phyloP scores from a whole-genome alignment of 1,139 yeast genomes.

The Suhomyces kunorum region DNA sequence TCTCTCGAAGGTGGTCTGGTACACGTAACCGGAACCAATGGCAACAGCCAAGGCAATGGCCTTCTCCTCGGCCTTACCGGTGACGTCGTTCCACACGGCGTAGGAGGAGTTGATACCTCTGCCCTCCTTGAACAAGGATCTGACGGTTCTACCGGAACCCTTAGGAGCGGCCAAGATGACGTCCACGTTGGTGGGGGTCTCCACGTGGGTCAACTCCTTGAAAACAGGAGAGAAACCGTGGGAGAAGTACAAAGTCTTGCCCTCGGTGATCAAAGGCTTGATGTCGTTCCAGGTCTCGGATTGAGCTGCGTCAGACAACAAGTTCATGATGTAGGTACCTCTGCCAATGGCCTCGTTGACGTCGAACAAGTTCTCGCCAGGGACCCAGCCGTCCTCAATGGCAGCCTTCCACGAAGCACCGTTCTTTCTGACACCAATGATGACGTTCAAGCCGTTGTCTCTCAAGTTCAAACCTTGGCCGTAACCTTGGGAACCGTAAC shows the following conservation, averaged over 20 bases:
- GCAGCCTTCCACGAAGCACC: conserved; percentile 99
- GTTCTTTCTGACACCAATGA: conserved; percentile 96
- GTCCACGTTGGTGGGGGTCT: conserved; percentile 90
- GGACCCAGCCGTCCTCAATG: conserved; percentile 99
- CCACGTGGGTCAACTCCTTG: conserved; percentile 96
- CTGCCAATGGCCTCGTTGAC: conserved; percentile 88
- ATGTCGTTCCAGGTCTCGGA: conserved; percentile 92
- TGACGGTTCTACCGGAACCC: conserved; percentile 99
- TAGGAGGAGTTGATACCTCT: conserved; percentile 99
- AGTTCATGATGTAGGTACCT: conserved; percentile 97
- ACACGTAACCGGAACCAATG: conserved; percentile 99
- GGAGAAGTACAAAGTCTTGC: conserved; percentile 96
- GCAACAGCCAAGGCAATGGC: conserved; percentile 99
- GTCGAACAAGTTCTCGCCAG: conserved; percentile 96
- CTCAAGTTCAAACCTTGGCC: conserved; percentile 99
- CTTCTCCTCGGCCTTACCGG: conserved; percentile 99
- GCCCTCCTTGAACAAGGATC: conserved; percentile 99
- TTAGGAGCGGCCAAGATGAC: conserved; percentile 99
- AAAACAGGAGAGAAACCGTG: conserved; percentile 99
- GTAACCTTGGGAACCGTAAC: conserved; percentile 99
- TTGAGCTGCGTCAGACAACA: conserved; percentile 98
- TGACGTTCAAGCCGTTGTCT: conserved; percentile 97
- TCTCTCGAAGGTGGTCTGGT: conserved; percentile 98
- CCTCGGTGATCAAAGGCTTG: conserved; percentile 92
- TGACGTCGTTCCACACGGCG: conserved; percentile 98